These are phyloP conservation scores for Infundibulicybe gibba DNA, from an alignment of 768 basidiomycete genomes.

Conservation along the genomic window DNA sequence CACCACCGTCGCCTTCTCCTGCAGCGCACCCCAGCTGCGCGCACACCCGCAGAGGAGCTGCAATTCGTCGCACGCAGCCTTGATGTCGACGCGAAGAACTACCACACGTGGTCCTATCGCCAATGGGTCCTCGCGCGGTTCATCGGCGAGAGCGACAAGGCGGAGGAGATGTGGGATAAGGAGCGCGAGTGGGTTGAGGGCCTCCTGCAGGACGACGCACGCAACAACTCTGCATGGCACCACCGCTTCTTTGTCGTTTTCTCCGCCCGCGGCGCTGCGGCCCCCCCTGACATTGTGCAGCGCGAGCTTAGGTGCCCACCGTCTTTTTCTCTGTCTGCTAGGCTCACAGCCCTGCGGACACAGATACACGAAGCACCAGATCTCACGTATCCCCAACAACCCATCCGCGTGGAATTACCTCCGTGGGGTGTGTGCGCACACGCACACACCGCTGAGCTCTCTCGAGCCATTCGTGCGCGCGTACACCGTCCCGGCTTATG, in stretches of 20 bases:
- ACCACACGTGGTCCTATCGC: conserved; percentile 98
- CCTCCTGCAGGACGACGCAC: conserved; percentile 70
- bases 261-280: conserved; percentile 53
- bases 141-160: conserved; percentile 40
- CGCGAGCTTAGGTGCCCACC: conserved; percentile 66
- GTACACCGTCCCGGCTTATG: conserved; percentile 43
- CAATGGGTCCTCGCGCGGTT: conserved; percentile 93
- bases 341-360: background rate
- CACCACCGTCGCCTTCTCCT: conserved; percentile 83
- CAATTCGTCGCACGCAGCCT: conserved; percentile 74
- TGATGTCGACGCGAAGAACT: conserved; percentile 86
- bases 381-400: conserved; percentile 88
- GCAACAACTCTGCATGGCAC: conserved; percentile 99
- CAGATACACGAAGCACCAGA: conserved; percentile 81
- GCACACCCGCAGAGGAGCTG: conserved; percentile 64
- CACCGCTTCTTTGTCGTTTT: conserved; percentile 90
- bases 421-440: conserved; percentile 72
- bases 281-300: conserved; percentile 51
- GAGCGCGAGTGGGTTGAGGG: conserved; percentile 76
- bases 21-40: conserved; percentile 32
- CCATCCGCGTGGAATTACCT: conserved; percentile 97
- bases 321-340: conserved; percentile 2
- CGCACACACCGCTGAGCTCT: conserved; percentile 51
- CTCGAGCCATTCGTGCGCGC: conserved; percentile 59
- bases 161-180: conserved; percentile 53